Base-by-base conservation (phyloP, 1,284 basidiomycete genomes). In the Earliella scabrosa region DNA sequence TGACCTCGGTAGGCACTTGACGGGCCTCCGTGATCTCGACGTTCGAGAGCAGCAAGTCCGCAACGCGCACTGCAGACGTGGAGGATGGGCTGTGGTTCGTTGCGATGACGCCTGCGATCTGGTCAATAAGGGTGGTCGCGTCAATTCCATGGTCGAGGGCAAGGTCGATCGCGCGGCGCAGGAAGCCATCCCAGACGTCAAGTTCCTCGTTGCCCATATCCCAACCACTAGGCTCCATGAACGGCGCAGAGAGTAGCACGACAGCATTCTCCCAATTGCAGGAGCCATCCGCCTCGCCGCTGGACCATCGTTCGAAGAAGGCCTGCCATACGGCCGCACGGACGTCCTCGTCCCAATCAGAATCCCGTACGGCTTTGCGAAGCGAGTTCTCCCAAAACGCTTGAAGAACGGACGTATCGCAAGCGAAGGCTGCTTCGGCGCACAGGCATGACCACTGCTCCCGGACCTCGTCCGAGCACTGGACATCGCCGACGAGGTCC, bases 141-240 rank as follows among this genome's bases (percentile, higher is more conserved):
- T 88, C 85, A 20, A 79, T 66, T 1, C 86, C 86, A 41, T 81
- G 76, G 58, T 88, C 87, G 32, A 82, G 73, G 0, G 83, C 86
- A 45, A 79, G 80, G 65, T 76, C 75, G 34, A 84, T 74, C 0
- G 81, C 74, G 51, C 76, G 75, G 6, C 72, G 73, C 21, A 90
- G 74, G 59, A 87, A 75, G 1, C 73, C 68, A 45, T 87, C 82
- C 88, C 88, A 91, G 24, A 68, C 64, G 4, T 74, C 71, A 24
- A 82, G 74, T 34, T 89, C 86, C 14, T 82, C 78, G 31, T 75
- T 76, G 16, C 68, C 72, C 60, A 87, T 73, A 35, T 83, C 81
- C 83, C 85, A 89, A 13, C 73, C 67, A 61, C 75, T 74, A 8
- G 70, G 63, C 52, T 78, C 76, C 82, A 75, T 71, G 65, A 90